Evolutionary conservation across 768 basidiomycete genomes (phyloP), one percentile per base, ranked within the genome.

Genomic region (Tricholomella constricta): DNA sequence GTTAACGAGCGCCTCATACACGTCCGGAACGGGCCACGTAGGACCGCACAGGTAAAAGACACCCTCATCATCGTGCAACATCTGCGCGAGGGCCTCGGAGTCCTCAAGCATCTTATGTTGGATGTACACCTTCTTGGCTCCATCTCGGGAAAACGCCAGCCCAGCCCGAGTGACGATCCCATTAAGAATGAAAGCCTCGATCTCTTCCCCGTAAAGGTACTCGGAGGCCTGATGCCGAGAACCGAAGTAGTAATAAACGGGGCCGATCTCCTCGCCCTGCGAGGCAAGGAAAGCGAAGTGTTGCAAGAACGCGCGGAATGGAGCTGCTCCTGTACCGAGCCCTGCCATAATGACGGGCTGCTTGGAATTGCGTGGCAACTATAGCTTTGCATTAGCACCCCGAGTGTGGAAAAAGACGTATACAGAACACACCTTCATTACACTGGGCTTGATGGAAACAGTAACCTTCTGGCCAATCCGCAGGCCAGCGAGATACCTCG

Each of bases 11-110:
- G 97, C 91, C 70, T 96, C 89, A 63, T 91, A 96, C 5, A 99
- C 94, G 64, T 98, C 97, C 1, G 97, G 94, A 19, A 98, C 96
- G n/a, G 97, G 97, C 96, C 95, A 97, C 23, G 96, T 98, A 32
- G 96, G 97, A 23, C 96, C 96, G 68, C 97, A 98, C 40, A 99
- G 78, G 71, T 98, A 98, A 75, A 99, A 99, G 42, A 85, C 90
- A 27, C 92, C 94, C 36, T 80, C 63, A 56, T 86, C 80, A 51
- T 85, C 77, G 61, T 86, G 76, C 50, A 98, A 72, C 83, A 91
- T 85, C 56, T 80, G 72, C 40, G 85, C 86, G 22, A 99, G 80
- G 26, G 78, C 75, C 61, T 83, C 80, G 15, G 89, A 89, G 68
- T 99, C 94, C 65, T 96, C 86, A 35, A 84, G 76, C 94, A 98